Percentiles rank a stretch among this genome's conserved stretches.
Evolutionary conservation across 805 yeast species (phyloP).

Genomic region (Kazachstania psychrophila): DNA sequence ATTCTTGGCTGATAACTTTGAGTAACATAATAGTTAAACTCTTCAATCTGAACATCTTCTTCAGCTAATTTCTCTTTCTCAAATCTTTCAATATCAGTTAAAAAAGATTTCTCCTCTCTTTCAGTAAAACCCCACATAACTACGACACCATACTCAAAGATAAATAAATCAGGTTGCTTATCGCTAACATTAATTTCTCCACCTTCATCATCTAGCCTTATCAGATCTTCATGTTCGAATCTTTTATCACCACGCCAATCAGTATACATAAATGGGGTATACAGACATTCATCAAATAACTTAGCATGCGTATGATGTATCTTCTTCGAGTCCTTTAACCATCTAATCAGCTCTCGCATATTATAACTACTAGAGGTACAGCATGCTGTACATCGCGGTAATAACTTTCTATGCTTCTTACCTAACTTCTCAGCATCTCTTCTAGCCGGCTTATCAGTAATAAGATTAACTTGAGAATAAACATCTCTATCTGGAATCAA

Average conservation of each 20-base stretch:
- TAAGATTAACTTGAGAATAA: slow-evolving; percentile 74
- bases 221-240: slow-evolving; percentile 38
- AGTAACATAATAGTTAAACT: slow-evolving; percentile 90
- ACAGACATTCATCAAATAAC: slow-evolving; percentile 87
- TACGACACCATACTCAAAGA: slow-evolving; percentile 95
- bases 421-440: slow-evolving; percentile 91
- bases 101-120: slow-evolving; percentile 72
- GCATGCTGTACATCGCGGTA: slow-evolving; percentile 92
- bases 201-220: slow-evolving; percentile 84
- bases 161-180: slow-evolving; percentile 65
- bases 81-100: slow-evolving; percentile 78
- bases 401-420: slow-evolving; percentile 57
- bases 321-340: slow-evolving; percentile 72
- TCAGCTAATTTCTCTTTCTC: slow-evolving; percentile 85
- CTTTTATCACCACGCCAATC: slow-evolving; percentile 60
- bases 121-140: slow-evolving; percentile 92
- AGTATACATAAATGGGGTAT: slow-evolving; percentile 77
- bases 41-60: slow-evolving; percentile 82
- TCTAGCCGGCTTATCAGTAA: slow-evolving; percentile 81
- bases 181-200: slow-evolving; percentile 87
- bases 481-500: slow-evolving; percentile 39
- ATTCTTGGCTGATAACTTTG: slow-evolving; percentile 90
- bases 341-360: slow-evolving; percentile 77
- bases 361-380: slow-evolving; percentile 90
- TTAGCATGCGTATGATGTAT: slow-evolving; percentile 74